phyloP scores from a whole-genome alignment of 805 yeast species.

The Yamadazyma nakazawae region DNA sequence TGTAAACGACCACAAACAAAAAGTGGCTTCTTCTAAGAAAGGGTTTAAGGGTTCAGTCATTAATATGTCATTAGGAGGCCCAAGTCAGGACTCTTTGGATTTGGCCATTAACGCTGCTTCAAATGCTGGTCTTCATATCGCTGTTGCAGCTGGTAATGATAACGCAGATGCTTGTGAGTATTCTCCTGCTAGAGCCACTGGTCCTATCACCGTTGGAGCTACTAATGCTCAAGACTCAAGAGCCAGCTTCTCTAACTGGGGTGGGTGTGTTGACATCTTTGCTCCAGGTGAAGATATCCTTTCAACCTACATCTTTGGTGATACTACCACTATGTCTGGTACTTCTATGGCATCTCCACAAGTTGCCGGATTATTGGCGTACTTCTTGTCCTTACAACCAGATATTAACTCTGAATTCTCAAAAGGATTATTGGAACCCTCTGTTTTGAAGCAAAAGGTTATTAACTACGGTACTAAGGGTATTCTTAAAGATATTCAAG shows the following conservation, averaged over 20 bases:
- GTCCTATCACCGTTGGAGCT: conserved; percentile 54
- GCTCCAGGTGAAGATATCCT: conserved; percentile 56
- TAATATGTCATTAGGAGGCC: conserved; percentile 63
- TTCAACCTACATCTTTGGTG: conserved; percentile 56
- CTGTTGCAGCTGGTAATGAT: conserved; percentile 65
- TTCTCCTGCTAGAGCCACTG: conserved; percentile 60
- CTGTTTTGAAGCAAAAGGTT: conserved; percentile 51
- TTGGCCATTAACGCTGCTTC: conserved; percentile 58
- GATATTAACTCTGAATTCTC: conserved; percentile 47
- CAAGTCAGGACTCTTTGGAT: conserved; percentile 53
- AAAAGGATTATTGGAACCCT: conserved; percentile 46
- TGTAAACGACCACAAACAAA: conserved; percentile 32
- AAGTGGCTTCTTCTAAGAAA: conserved; percentile 23
- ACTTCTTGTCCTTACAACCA: conserved; percentile 56
- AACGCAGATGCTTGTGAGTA: conserved; percentile 56
- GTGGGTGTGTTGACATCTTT: conserved; percentile 50
- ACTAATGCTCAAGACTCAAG: conserved; percentile 42
- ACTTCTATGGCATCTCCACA: conserved; percentile 67
- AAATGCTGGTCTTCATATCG: conserved; percentile 53
- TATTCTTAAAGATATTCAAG: conserved; percentile 43
- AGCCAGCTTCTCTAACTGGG: conserved; percentile 54
- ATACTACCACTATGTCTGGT: conserved; percentile 54
- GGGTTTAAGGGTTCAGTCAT: conserved; percentile 60
- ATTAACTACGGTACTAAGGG: conserved; percentile 50
- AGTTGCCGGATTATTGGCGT: conserved; percentile 52